Evolutionary conservation across 768 basidiomycete genomes (phyloP), one percentile per base, ranked within the genome.

Genomic region (Xerocomellus intermedius): DNA sequence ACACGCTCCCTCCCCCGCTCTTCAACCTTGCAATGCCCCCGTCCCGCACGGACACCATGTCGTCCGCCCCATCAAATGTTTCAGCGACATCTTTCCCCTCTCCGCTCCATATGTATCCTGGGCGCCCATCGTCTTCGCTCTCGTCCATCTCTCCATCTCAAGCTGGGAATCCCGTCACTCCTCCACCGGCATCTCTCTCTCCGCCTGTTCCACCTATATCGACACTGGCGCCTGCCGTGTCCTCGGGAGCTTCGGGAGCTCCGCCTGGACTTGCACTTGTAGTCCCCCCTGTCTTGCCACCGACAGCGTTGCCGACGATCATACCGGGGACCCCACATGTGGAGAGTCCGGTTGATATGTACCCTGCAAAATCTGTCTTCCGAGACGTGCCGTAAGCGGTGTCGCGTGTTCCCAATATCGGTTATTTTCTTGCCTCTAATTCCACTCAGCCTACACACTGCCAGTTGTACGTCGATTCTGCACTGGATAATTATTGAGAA

Each of bases 1-100:
- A 80, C 43, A 72, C 75, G 8, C 65, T 80, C 2, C 76, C 74
- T 2, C 73, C 73, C 0, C 79, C 79, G 8, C 58, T 64, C 8
- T 71, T 78, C 48, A 72, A 77, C 57, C 67, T 75, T 42, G 50
- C 45, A 8, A 36, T 59, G n/a, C 33, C 56, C 0, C 54, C 67
- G 16, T 63, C 69, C 37, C 69, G 72, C 32, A 54, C 63, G 33
- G 64, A 59, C 36, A 74, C 75, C n/a, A 56, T 65, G 56, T 70
- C 73, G 35, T 66, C 69, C 2, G 36, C 30, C 5, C 50, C 61
- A 13, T 64, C 68, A 19, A 59, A 63, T n/a, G 39, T 51, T 16
- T 68, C 74, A 7, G 57, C 52, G 5, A 53, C 52, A 32, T 52
- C 61, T 35, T 57, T 62, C 9, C 45, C 61, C 9, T 52, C 52